Evolutionary conservation across 495 filamentous ascomycete genomes (phyloP).

Genomic region (Xylaria longipes): DNA sequence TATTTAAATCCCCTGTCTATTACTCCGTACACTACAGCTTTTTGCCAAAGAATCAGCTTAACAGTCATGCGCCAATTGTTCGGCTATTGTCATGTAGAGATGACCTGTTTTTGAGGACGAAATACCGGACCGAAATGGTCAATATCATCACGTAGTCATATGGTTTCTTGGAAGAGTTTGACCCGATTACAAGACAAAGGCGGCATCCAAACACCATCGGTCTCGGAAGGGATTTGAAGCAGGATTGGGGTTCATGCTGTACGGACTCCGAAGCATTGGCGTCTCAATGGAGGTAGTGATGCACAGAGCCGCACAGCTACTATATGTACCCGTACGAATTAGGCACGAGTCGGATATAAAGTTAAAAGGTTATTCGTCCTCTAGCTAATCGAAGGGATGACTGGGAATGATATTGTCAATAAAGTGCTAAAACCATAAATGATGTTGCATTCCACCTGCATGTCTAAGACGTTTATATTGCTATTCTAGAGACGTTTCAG

Average conservation of each 20-base stretch:
- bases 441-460: background rate
- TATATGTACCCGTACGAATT: background rate
- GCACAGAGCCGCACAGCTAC: slow-evolving; percentile 16
- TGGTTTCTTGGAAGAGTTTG: background rate
- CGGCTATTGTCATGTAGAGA: background rate
- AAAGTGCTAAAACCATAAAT: background rate
- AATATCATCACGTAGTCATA: background rate
- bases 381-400: background rate
- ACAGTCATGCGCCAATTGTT: background rate
- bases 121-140: background rate
- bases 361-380: background rate
- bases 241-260: slow-evolving; percentile 14
- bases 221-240: slow-evolving; percentile 12
- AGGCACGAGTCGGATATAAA: background rate
- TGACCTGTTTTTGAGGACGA: background rate
- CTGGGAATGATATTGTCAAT: background rate
- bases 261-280: slow-evolving; percentile 18
- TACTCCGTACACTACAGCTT: background rate
- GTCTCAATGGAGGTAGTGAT: background rate
- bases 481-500: background rate
- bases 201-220: slow-evolving; percentile 8
- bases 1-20: background rate
- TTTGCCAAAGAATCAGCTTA: background rate
- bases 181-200: background rate
- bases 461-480: background rate